phyloP scores from a whole-genome alignment of 257 asterid species.

The Leonotis leonurus region DNA sequence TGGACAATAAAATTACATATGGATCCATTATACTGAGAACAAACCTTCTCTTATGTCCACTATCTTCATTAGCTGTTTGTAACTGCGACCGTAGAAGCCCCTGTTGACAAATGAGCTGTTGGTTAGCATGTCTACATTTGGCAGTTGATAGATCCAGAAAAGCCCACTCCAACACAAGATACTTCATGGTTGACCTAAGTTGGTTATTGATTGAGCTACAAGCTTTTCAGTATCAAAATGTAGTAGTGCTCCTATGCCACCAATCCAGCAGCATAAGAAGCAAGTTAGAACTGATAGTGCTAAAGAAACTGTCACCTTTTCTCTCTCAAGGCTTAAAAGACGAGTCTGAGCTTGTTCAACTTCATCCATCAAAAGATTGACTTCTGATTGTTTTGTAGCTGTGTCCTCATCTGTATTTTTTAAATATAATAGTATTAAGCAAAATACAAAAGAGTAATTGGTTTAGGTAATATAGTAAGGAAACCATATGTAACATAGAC shows the following conservation, averaged over 20 bases:
- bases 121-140: not conserved
- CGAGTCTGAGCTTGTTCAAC: constrained; percentile 96
- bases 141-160: not conserved
- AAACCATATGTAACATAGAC: not conserved
- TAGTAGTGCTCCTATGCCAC: not conserved
- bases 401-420: constrained; percentile 71
- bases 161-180: constrained; percentile 2
- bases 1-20: not conserved
- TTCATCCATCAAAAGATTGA: constrained; percentile 92
- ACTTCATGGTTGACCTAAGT: not conserved
- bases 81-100: constrained; percentile 82
- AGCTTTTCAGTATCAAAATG: not conserved
- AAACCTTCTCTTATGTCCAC: constrained; percentile 77
- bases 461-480: not conserved
- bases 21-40: constrained; percentile 4
- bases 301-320: constrained; percentile 53
- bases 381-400: constrained; percentile 92
- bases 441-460: not conserved
- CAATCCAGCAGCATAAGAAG: not conserved
- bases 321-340: constrained; percentile 93
- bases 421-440: constrained; percentile 13
- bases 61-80: constrained; percentile 75
- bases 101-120: constrained; percentile 32
- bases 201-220: not conserved
- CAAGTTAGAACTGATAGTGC: constrained; percentile 5